Evolutionary conservation across 83 land plant species (phyloP), one percentile per base, ranked within the genome.

Genomic region (Picea abies): DNA sequence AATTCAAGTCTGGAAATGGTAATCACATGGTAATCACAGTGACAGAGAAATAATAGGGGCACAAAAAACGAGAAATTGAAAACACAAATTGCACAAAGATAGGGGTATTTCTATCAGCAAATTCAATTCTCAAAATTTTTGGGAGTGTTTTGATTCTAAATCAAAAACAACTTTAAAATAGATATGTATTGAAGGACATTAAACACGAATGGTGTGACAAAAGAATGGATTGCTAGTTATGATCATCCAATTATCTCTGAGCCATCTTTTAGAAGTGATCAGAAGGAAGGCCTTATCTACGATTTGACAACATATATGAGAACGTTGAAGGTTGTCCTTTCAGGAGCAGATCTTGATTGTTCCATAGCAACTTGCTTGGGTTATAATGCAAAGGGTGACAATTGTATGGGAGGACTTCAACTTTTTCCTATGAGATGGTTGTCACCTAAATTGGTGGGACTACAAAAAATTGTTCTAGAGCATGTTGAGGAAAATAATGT

Each of bases 281-380:
- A 84, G 60, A 90, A 86, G 71, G 87, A 92, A 35, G 90, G 89
- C 4, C 87, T 92, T 73, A 78, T 88, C 3, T 87, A 84, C 25
- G 92, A 90, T 73, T 82, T 92, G 56, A 83, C 86, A 25, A 58
- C 86, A 22, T 90, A 90, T 76, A 64, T 91, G 78, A 87, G 81
- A 77, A 91, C 90, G n/a, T 76, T 91, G 79, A 91, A 91, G 89
- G 91, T 89, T 63, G 89, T 91, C 35, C 93, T 89, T 70, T 89
- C 89, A 23, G 91, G 93, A 73, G 91, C 87, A 47, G 89, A 89
- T 32, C 84, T 91, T 65, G 90, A 85, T 60, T 87, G 87, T 44
- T 87, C 90, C 29, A 89, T 91, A 63, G 83, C 86, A 63, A 76
- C 84, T 58, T 85, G 90, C 76, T 79, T 89, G 86, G 88, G 90